Evolutionary conservation across 1,284 basidiomycete genomes (phyloP).

Genomic region (Grifola frondosa): DNA sequence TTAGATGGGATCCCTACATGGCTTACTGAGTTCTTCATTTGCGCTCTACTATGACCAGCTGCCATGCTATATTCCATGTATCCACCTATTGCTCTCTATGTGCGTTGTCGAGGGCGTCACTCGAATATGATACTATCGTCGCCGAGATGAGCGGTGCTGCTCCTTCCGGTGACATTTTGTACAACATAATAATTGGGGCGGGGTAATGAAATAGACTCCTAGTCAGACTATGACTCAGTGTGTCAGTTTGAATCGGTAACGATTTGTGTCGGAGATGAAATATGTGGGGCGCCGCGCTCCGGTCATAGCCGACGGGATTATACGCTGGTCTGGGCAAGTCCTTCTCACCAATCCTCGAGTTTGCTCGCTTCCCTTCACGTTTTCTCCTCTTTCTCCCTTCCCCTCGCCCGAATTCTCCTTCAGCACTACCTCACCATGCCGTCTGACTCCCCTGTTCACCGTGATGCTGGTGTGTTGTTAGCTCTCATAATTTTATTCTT

Average conservation of each 20-base stretch:
- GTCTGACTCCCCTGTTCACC: conserved; percentile 54
- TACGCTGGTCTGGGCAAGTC: conserved; percentile 19
- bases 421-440: conserved; percentile 49
- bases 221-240: too few relatives aligned
- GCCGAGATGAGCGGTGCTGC: conserved; percentile 25
- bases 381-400: conserved; percentile 25
- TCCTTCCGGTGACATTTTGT: conserved; percentile 22
- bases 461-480: conserved; percentile 46
- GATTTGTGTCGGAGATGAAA: conserved; percentile 9
- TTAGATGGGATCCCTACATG: conserved; percentile 52
- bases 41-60: conserved; percentile 35
- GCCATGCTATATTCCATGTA: conserved; percentile 37
- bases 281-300: conserved; percentile 8
- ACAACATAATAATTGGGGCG: conserved; percentile 17
- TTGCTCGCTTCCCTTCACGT: conserved; percentile 29
- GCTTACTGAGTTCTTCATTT: conserved; percentile 26
- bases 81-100: conserved; percentile 34
- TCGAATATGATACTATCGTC: conserved; percentile 36
- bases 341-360: conserved; percentile 17
- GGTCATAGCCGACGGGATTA: conserved; percentile 12
- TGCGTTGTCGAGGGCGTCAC: conserved; percentile 30
- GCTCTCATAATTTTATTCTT: conserved; percentile 7
- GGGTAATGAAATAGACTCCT: too few relatives aligned
- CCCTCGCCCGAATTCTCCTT: conserved; percentile 31
- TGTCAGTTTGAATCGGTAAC: background rate